Evolutionary conservation across 306 rosid genomes (phyloP).

Genomic region (Oxytropis ochrocephala): DNA sequence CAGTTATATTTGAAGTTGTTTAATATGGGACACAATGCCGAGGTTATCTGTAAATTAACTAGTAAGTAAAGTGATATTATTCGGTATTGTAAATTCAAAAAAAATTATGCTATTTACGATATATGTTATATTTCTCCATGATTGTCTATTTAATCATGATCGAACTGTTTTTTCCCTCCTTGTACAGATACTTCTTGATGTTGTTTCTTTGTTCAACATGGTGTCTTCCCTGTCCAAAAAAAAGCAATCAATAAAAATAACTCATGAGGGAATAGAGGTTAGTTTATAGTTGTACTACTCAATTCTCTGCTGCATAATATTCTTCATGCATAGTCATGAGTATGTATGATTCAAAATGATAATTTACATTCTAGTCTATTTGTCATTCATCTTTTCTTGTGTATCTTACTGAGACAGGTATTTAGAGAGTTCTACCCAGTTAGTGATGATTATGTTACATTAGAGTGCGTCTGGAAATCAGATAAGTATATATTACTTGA

Average conservation of each 20-base stretch:
- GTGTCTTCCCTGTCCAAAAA: conserved; percentile 63
- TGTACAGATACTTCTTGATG: conserved; percentile 68
- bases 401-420: conserved; percentile 37
- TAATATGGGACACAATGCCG: background rate
- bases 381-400: background rate
- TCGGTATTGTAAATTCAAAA: background rate
- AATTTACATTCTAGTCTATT: background rate
- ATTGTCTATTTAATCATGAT: background rate
- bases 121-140: background rate
- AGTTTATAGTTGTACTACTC: conserved; percentile 18
- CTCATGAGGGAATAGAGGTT: conserved; percentile 66
- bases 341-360: background rate
- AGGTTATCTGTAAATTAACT: background rate
- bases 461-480: conserved; percentile 65
- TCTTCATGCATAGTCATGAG: background rate
- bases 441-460: conserved; percentile 44
- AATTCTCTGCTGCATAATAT: background rate
- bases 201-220: conserved; percentile 64
- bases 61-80: background rate
- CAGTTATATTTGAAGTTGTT: background rate
- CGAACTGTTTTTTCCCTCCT: background rate
- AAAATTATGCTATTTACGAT: background rate
- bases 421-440: conserved; percentile 70
- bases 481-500: conserved; percentile 65
- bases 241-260: conserved; percentile 63